Conservation (phyloP, 148 eudicot species). For the Hydrangea macrophylla region DNA sequence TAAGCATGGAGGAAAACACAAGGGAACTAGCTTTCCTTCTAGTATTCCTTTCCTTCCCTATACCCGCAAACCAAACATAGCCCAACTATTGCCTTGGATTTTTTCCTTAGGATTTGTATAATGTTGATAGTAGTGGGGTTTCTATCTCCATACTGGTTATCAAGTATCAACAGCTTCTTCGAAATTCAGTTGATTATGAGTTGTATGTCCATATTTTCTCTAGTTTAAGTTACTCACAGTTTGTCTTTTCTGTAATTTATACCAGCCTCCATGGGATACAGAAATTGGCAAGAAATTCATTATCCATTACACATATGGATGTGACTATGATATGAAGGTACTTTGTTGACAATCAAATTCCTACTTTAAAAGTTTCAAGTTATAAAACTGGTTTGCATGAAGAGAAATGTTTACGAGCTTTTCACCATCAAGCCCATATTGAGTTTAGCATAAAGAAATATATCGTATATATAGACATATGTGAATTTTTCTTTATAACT, state of each 20-base stretch:
- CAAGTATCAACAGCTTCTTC: background rate
- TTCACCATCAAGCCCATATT: background rate
- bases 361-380: background rate
- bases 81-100: no score
- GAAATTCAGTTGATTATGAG: background rate
- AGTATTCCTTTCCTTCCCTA: no score
- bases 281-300: conserved; percentile 70
- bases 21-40: no score
- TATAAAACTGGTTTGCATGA: background rate
- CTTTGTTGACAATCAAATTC: background rate
- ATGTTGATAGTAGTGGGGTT: background rate
- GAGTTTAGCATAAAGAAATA: background rate
- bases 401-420: background rate
- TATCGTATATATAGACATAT: no score
- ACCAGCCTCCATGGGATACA: conserved; percentile 99
- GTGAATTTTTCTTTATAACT: background rate
- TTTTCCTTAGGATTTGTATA: conserved; percentile 1
- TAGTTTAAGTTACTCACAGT: conserved; percentile 2
- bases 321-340: conserved; percentile 97
- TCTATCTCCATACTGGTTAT: background rate
- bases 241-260: conserved; percentile 12
- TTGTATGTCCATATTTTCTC: background rate
- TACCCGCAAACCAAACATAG: no score
- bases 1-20: no score
- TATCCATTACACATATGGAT: conserved; percentile 96